Conservation (phyloP, 2,329 filamentous ascomycete species). For the Aspergillus tanneri region DNA sequence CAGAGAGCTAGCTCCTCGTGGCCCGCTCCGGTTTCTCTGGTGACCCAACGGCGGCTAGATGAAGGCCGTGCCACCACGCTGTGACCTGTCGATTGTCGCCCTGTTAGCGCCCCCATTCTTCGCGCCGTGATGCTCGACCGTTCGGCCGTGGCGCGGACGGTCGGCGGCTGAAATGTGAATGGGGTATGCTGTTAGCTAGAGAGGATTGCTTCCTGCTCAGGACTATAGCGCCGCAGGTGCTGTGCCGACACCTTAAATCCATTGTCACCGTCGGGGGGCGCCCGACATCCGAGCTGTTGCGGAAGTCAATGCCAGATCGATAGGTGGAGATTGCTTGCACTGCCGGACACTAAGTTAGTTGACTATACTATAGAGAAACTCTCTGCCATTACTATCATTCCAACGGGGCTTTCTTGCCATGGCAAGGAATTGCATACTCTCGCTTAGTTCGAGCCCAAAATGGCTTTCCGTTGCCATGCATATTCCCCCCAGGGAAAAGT, state of each 20-base stretch:
- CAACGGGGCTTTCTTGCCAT: conserved; percentile 6
- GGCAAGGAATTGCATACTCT: conserved; percentile 3
- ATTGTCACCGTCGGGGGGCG: conserved; percentile 6
- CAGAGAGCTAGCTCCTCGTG: conserved; percentile 5
- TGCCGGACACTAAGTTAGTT: conserved; percentile 13
- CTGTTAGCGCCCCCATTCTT: conserved; percentile 28
- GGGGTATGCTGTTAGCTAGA: conserved; percentile 3
- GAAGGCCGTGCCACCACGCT: conserved; percentile 14
- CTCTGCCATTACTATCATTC: conserved; percentile 14
- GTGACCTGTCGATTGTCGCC: conserved; percentile 21
- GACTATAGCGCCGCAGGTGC: conserved; percentile 12
- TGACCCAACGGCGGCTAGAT: conserved; percentile 31
- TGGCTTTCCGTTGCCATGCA: neutral
- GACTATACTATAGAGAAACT: conserved; percentile 5
- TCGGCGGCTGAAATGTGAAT: conserved; percentile 18
- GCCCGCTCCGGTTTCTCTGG: neutral
- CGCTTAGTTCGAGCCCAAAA: neutral
- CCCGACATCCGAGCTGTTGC: neutral
- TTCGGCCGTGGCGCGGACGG: conserved; percentile 12
- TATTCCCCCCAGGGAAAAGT: neutral
- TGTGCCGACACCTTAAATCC: conserved; percentile 10
- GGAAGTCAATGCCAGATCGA: conserved; percentile 16
- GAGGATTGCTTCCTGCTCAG: neutral
- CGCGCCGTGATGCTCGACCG: conserved; percentile 18
- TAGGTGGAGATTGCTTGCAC: conserved; percentile 19